Conservation (phyloP, 768 basidiomycete species). For the Leccinum barrowsii region DNA sequence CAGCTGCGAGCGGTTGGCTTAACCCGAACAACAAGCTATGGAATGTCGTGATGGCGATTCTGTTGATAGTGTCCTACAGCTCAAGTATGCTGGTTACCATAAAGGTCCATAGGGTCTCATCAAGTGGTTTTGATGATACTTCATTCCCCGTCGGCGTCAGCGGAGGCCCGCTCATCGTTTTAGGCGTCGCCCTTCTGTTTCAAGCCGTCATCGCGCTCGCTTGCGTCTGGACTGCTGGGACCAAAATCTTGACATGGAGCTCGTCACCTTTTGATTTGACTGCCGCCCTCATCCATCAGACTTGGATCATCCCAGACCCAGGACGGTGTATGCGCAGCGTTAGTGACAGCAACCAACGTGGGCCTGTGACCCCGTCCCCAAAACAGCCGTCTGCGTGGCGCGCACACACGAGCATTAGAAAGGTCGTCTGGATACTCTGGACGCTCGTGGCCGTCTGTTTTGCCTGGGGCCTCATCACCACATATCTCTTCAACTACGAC, state of each 20-base stretch:
- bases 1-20: slow-evolving; percentile 15
- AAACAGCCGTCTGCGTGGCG: slow-evolving; percentile 29
- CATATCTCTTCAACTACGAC: slow-evolving; percentile 4
- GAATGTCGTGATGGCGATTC: slow-evolving; percentile 23
- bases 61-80: slow-evolving; percentile 29
- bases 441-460: slow-evolving; percentile 18
- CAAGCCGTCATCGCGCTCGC: slow-evolving; percentile 25
- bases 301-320: slow-evolving; percentile 15
- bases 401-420: slow-evolving; percentile 23
- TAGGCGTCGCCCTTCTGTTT: slow-evolving; percentile 22
- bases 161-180: slow-evolving; percentile 26
- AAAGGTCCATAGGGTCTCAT: slow-evolving; percentile 14
- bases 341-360: not conserved
- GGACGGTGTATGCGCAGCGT: slow-evolving; percentile 29
- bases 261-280: slow-evolving; percentile 30
- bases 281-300: slow-evolving; percentile 29
- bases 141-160: slow-evolving; percentile 17
- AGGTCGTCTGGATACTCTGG: slow-evolving; percentile 23
- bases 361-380: slow-evolving; percentile 12
- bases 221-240: slow-evolving; percentile 15
- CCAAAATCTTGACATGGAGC: slow-evolving; percentile 29
- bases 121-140: slow-evolving; percentile 4
- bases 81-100: slow-evolving; percentile 25
- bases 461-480: slow-evolving; percentile 20
- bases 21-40: slow-evolving; percentile 24